Base-by-base conservation (phyloP, 2,329 filamentous ascomycete genomes). In the Nigrograna mackinnonii region DNA sequence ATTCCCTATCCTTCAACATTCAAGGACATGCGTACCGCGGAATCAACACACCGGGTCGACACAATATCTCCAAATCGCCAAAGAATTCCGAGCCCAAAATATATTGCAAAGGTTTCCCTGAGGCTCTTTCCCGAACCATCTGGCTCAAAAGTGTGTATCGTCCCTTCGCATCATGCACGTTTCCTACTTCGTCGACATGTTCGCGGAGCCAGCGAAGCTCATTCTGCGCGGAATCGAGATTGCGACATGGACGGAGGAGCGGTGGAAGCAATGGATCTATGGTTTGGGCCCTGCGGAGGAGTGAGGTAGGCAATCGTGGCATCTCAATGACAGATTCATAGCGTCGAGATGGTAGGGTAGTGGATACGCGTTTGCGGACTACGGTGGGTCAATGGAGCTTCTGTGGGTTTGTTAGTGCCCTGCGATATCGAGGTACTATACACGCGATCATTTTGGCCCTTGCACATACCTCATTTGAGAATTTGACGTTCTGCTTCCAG, bases 71-170 rank as follows among this genome's bases (percentile, higher is more conserved):
- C 13, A 97, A 70, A 4, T 82, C 73, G 1, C 91, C 92, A 69
- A 99, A 97, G 2, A 87, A 94, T 65, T 96, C 91, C 4, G 85
- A 84, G 3, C 91, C 91, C 1, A 99, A 73, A 17, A 97, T 78
- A 63, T 97, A 97, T 66, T 97, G 94, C 22, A 99, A 70, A 2
- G 94, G 94, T 44, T 84, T 80, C 1, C 90, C 90, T n/a, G 54
- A 66, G 3, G 76, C 70, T 44, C 82, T 71, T 34, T 64, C 38
- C 22, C 39, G 35, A 14, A 64, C 59, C 24, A 67, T 28, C n/a
- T 56, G 49, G n/a, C 52, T 43, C 17, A 67, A 37, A 18, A 64
- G 24, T 16, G 54, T 49, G 13, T 22, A 12, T 16, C 16, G 34
- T 12, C 16, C 4, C 16, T 36, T 36, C 2, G 12, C 14, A 19